Conservation (phyloP, 306 rosid species). For the Mimosa pudica region DNA sequence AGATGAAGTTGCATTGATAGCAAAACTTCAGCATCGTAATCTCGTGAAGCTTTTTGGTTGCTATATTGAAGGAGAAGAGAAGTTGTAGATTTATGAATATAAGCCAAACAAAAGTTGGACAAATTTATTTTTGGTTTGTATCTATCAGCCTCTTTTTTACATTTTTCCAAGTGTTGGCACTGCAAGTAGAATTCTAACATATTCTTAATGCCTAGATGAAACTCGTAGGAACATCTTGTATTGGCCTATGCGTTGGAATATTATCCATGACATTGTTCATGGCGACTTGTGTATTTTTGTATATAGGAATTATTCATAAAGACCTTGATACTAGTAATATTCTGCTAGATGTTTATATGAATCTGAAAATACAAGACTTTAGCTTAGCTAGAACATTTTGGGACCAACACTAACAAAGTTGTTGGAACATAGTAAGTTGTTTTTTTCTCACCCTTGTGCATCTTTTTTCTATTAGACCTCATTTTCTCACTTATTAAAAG, state of each 20-base stretch:
- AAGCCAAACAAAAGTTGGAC: conserved; percentile 52
- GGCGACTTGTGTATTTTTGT: conserved; percentile 50
- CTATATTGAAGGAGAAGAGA: conserved; percentile 44
- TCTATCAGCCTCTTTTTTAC: neutral
- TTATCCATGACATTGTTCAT: conserved; percentile 48
- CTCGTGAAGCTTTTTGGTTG: conserved; percentile 62
- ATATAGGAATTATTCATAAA: conserved; percentile 55
- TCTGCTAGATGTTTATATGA: conserved; percentile 47
- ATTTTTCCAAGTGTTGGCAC: neutral
- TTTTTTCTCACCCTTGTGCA: neutral
- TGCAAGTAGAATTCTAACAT: conserved; percentile 14
- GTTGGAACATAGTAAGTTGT: conserved; percentile 56
- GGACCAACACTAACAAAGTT: conserved; percentile 50
- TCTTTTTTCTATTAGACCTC: neutral
- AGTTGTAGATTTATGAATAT: conserved; percentile 53
- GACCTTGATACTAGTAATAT: conserved; percentile 57
- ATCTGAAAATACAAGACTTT: conserved; percentile 57
- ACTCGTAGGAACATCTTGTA: conserved; percentile 29
- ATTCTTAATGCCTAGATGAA: conserved; percentile 38
- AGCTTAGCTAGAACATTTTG: conserved; percentile 50
- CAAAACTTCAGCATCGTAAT: conserved; percentile 50
- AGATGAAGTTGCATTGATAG: conserved; percentile 42
- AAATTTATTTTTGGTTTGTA: conserved; percentile 40
- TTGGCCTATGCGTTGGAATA: conserved; percentile 43
- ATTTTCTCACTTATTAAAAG: neutral